phyloP scores from a whole-genome alignment of 768 basidiomycete species.

The Mycena kentingensis region DNA sequence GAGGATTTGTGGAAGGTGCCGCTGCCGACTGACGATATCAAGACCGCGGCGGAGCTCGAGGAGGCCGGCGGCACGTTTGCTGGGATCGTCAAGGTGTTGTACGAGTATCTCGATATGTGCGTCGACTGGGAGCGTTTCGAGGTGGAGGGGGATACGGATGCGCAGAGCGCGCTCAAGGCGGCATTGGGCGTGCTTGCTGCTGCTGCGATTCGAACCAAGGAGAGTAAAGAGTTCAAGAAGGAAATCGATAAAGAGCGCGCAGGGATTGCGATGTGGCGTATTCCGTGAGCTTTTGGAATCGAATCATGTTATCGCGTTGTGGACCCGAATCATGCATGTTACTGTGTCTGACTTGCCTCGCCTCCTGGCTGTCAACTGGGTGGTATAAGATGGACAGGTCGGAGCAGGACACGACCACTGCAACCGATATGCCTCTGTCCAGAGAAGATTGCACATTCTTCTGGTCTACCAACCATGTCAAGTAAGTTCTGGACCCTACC shows the following conservation, averaged over 20 bases:
- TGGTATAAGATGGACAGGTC: neutral
- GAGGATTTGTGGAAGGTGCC: constrained; percentile 55
- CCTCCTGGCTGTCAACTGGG: neutral
- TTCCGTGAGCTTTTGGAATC: constrained; percentile 39
- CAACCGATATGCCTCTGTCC: constrained; percentile 11
- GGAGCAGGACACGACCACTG: neutral
- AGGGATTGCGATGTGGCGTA: constrained; percentile 70
- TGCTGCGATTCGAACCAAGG: constrained; percentile 53
- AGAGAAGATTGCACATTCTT: constrained; percentile 47
- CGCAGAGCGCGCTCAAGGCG: constrained; percentile 45
- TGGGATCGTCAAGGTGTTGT: constrained; percentile 56
- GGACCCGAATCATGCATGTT: neutral
- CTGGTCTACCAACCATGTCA: constrained; percentile 43
- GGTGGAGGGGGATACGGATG: constrained; percentile 29
- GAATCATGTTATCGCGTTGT: neutral
- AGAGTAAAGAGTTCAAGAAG: constrained; percentile 55
- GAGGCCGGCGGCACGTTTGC: constrained; percentile 41
- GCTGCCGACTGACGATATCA: constrained; percentile 31
- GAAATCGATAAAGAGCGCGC: constrained; percentile 57
- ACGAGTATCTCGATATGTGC: constrained; percentile 62
- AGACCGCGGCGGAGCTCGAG: constrained; percentile 38
- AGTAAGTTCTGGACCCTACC: constrained; percentile 34
- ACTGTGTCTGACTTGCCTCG: neutral
- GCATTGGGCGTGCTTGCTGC: constrained; percentile 55
- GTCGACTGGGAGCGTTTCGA: constrained; percentile 61